A percentile compares a stretch with the other conserved stretches of the same genome.
Conservation (phyloP, 2,329 filamentous ascomycete species). For the Penicillium sp. region DNA sequence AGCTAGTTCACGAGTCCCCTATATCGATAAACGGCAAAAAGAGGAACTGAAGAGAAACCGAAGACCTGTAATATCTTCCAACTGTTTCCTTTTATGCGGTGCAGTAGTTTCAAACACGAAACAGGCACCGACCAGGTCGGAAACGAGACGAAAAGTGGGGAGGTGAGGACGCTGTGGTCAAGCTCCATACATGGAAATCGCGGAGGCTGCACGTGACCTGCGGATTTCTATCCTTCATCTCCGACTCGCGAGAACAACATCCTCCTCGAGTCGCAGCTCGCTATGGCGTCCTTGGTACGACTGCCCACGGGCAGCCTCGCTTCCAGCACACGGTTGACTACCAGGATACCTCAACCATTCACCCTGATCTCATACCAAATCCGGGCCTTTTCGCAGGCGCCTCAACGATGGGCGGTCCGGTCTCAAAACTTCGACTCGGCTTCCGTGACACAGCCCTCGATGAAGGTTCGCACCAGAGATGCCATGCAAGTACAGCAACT, state of each 20-base stretch:
- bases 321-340: conserved; percentile 15
- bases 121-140: neutral
- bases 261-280: conserved; percentile 7
- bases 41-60: neutral
- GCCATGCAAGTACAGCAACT: conserved; percentile 28
- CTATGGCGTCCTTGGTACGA: conserved; percentile 33
- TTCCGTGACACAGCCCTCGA: conserved; percentile 34
- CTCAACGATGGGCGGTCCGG: conserved; percentile 21
- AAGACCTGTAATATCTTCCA: neutral
- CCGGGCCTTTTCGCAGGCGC: conserved; percentile 34
- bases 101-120: neutral
- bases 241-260: conserved; percentile 5
- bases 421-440: conserved; percentile 16
- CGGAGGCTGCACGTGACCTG: conserved; percentile 24
- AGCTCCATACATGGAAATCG: conserved; percentile 9
- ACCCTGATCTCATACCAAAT: conserved; percentile 17
- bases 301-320: conserved; percentile 23
- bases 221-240: conserved; percentile 21
- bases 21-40: conserved; percentile 1
- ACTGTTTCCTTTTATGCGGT: neutral
- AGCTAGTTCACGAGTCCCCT: conserved; percentile 9
- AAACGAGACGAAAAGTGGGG: conserved; percentile 1
- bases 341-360: conserved; percentile 13
- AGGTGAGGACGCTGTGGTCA: neutral
- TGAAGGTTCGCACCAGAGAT: conserved; percentile 33